Conservation (phyloP, 1,284 basidiomycete genomes). For the Nidula niveotomentosa region DNA sequence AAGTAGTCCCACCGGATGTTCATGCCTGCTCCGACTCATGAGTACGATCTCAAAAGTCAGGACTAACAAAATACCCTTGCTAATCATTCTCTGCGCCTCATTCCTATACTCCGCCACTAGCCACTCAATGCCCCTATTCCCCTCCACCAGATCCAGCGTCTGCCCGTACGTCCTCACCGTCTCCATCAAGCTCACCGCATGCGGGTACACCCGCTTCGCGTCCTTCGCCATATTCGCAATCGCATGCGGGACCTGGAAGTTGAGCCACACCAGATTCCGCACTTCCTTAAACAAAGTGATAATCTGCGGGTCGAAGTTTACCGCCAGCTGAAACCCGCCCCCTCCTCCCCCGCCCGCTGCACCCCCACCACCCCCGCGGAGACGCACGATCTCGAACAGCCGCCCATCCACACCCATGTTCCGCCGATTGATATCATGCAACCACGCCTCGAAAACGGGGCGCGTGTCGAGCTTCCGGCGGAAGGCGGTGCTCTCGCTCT, state of each 20-base stretch:
- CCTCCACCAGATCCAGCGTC: slow-evolving; percentile 87
- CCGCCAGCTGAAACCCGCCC: slow-evolving; percentile 85
- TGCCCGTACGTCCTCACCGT: slow-evolving; percentile 96
- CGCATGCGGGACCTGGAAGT: slow-evolving; percentile 93
- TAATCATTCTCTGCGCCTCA: slow-evolving; percentile 89
- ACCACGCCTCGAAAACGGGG: slow-evolving; percentile 95
- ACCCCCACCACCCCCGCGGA: slow-evolving; percentile 64
- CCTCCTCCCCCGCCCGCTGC: slow-evolving; percentile 41
- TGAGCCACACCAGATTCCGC: slow-evolving; percentile 92
- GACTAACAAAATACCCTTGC: slow-evolving; percentile 57
- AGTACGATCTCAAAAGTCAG: slow-evolving; percentile 1
- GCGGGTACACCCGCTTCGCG: slow-evolving; percentile 96
- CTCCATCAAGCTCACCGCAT: slow-evolving; percentile 98
- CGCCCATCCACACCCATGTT: slow-evolving; percentile 92
- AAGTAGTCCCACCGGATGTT: slow-evolving; percentile 97
- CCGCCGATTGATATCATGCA: slow-evolving; percentile 91
- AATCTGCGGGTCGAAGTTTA: slow-evolving; percentile 98
- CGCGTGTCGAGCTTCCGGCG: slow-evolving; percentile 94
- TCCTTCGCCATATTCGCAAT: slow-evolving; percentile 98
- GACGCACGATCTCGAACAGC: slow-evolving; percentile 92
- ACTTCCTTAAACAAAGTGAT: slow-evolving; percentile 99
- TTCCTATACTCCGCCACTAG: slow-evolving; percentile 92
- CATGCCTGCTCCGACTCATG: slow-evolving; percentile 59
- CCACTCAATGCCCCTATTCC: slow-evolving; percentile 89
- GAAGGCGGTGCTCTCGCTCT: slow-evolving; percentile 90